Evolutionary conservation across 371 early-diverging fungal species (phyloP).

Genomic region (Syncephalastrum sp.): DNA sequence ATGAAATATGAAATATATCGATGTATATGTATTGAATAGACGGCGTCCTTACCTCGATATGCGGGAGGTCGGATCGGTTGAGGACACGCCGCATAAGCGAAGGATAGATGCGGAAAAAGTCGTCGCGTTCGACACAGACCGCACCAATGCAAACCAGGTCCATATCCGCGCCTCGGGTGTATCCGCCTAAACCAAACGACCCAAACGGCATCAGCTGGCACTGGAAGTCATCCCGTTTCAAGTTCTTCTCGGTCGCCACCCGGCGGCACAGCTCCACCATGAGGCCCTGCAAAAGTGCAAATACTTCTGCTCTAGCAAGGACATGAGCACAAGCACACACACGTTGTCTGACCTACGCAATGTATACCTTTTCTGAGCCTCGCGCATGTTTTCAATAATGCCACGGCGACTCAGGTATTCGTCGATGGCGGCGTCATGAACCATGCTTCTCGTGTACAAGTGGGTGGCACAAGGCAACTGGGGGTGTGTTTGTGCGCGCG

Average conservation of each 20-base stretch:
- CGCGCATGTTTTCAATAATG: background rate
- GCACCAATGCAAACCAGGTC: constrained; percentile 37
- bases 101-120: constrained; percentile 26
- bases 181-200: constrained; percentile 38
- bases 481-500: too few species aligned
- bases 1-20: background rate
- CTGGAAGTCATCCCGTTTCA: constrained; percentile 8
- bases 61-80: constrained; percentile 9
- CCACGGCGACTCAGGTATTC: background rate
- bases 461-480: too few species aligned
- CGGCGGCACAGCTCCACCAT: constrained; percentile 7
- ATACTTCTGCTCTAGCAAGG: background rate
- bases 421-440: too few species aligned
- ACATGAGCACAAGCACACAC: too few species aligned
- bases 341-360: too few species aligned
- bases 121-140: constrained; percentile 8
- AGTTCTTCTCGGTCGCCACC: background rate
- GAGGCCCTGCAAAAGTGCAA: constrained; percentile 5
- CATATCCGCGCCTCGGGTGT: constrained; percentile 37
- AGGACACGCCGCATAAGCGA: constrained; percentile 5
- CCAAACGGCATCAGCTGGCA: constrained; percentile 39
- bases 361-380: background rate
- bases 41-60: constrained; percentile 28
- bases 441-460: too few species aligned
- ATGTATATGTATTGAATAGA: too few species aligned